A percentile compares a stretch with the other conserved stretches of the same genome.
phyloP scores from a whole-genome alignment of 2,329 filamentous ascomycete species.

The Cladophialophora bantiana region DNA sequence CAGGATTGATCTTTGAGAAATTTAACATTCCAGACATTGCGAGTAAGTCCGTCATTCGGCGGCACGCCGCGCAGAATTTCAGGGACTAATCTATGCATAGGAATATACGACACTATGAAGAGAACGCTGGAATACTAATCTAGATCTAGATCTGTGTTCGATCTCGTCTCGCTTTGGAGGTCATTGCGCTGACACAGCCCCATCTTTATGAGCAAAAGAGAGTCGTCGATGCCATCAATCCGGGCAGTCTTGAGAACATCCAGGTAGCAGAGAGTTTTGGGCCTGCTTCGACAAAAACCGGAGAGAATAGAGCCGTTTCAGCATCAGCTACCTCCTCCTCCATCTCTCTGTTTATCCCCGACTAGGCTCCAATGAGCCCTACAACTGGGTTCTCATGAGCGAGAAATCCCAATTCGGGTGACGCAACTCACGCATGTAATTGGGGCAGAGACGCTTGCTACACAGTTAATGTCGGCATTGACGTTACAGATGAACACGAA shows the following conservation, averaged over 20 bases:
- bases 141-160: neutral
- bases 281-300: neutral
- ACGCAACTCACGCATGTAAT: too few species aligned
- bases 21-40: constrained; percentile 85
- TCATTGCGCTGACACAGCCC: neutral
- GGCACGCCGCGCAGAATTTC: neutral
- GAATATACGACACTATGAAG: constrained; percentile 75
- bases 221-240: neutral
- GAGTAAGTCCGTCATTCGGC: constrained; percentile 65
- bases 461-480: too few species aligned
- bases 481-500: too few species aligned
- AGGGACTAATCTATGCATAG: constrained; percentile 42
- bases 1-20: constrained; percentile 78
- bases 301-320: neutral
- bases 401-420: too few species aligned
- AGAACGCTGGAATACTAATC: constrained; percentile 68
- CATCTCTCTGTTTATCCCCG: too few species aligned
- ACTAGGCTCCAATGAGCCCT: too few species aligned
- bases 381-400: too few species aligned
- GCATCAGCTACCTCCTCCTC: too few species aligned
- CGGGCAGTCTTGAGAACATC: neutral
- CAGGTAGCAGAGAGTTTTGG: neutral
- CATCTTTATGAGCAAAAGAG: neutral
- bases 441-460: too few species aligned
- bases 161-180: neutral